Evolutionary conservation across 2,329 filamentous ascomycete genomes (phyloP), one percentile per base, ranked within the genome.

Genomic region (Rosellinia necatrix): DNA sequence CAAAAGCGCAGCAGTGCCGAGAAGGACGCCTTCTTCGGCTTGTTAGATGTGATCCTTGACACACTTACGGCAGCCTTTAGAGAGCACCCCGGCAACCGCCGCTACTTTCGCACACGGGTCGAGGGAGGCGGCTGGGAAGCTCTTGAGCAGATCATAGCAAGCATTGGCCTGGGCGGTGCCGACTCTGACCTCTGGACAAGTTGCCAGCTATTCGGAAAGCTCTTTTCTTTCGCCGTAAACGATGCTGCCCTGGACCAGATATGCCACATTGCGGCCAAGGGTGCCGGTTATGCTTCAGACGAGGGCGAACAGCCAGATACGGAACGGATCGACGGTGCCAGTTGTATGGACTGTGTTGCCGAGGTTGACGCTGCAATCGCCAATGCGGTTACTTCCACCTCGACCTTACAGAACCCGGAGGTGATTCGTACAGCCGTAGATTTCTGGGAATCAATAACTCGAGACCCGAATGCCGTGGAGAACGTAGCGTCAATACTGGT

Each of bases 61-160:
- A 84, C 94, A 12, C 75, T 97, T 24, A 87, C 89, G 1, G 87
- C 88, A 43, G 86, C 86, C 12, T 81, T 99, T 62, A 83, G 85
- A 50, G 85, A 86, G 41, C 92, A 97, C 72, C 81, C 88, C 42
- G 93, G 92, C 17, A 99, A 97, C 74, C 84, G 88, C 67, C 85
- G 90, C 64, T 97, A 93, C 76, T 97, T 97, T 71, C 83, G 85
- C 56, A 87, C 86, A 63, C 81, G 85, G 63, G 85, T 96, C 25
- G 83, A 90, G 56, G 86, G 84, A 19, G 89, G 87, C 53, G 92
- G 93, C 3, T 96, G 91, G 87, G 81, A 86, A 61, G 83, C 86
- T 6, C 72, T 97, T 51, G 87, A 94, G 67, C 84, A 90, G 68
- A 84, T 83, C 5, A 81, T 92, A 75, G 83, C 82, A 59, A 85